These are phyloP conservation scores for Xylariaceae sp. DNA, from an alignment of 2,329 filamentous ascomycete genomes.

Conservation along the genomic window DNA sequence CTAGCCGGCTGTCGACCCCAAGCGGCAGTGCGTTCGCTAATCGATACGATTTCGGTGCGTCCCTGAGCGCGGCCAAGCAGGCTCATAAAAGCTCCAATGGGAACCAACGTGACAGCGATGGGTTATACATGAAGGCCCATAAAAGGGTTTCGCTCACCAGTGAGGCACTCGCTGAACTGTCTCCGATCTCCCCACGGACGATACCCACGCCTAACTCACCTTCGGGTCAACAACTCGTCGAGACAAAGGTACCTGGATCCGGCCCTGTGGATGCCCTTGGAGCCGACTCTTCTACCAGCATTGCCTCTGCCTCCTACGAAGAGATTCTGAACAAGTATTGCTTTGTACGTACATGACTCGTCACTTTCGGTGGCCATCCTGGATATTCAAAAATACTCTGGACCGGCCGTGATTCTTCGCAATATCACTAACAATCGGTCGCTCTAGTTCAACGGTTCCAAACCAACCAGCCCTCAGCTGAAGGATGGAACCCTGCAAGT, in stretches of 20 bases:
- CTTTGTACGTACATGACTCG: slow-evolving; percentile 79
- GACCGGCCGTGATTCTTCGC: slow-evolving; percentile 8
- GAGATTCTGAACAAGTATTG: slow-evolving; percentile 99
- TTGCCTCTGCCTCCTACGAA: slow-evolving; percentile 88
- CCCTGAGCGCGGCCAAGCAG: slow-evolving; percentile 77
- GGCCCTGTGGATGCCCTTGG: slow-evolving; percentile 30
- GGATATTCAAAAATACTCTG: slow-evolving; percentile 15
- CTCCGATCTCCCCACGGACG: slow-evolving; percentile 1
- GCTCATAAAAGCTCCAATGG: slow-evolving; percentile 60
- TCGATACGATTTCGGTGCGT: slow-evolving; percentile 95
- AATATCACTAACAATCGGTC: slow-evolving; percentile 24
- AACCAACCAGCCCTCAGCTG: slow-evolving; percentile 50
- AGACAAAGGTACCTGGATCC: slow-evolving; percentile 8
- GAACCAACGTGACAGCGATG: slow-evolving; percentile 47
- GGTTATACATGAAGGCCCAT: slow-evolving; percentile 55
- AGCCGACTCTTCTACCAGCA: slow-evolving; percentile 51
- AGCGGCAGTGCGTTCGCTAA: slow-evolving; percentile 79
- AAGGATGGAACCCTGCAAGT: slow-evolving; percentile 47
- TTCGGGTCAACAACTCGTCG: slow-evolving; percentile 7
- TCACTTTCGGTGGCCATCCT: slow-evolving; percentile 11
- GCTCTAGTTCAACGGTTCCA: slow-evolving; percentile 58
- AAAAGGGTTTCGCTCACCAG: slow-evolving; percentile 35
- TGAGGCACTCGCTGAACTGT: slow-evolving; percentile 15
- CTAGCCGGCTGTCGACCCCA: slow-evolving; percentile 50
- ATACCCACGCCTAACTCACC: slow-evolving; percentile 3